Conservation (phyloP, 306 rosid genomes). For the Dalbergia oliveri region DNA sequence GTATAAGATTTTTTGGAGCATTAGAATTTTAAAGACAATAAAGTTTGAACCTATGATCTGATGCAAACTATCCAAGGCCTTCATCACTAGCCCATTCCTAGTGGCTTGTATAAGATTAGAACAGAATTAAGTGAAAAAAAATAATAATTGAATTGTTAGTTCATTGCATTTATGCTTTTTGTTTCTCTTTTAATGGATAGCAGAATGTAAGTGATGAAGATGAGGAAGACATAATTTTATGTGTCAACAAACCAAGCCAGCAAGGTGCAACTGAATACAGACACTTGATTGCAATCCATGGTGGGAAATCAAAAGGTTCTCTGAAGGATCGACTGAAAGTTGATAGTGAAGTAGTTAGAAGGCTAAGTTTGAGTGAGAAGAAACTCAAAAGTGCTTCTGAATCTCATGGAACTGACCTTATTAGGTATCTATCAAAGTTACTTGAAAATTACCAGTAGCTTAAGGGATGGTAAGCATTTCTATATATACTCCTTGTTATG, state of each 20-base stretch:
- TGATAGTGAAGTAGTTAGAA: slow-evolving; percentile 75
- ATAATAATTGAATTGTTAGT: slow-evolving; percentile 1
- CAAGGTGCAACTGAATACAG: slow-evolving; percentile 59
- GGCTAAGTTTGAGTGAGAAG: slow-evolving; percentile 86
- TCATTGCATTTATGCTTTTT: background rate
- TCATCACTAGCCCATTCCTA: too few species aligned
- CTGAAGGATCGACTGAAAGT: slow-evolving; percentile 62
- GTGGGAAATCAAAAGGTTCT: slow-evolving; percentile 78
- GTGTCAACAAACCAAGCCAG: slow-evolving; percentile 53
- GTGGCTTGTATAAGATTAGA: too few species aligned
- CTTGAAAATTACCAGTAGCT: background rate
- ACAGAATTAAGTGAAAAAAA: background rate
- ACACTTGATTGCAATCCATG: slow-evolving; percentile 77
- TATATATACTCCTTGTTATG: slow-evolving; percentile 27
- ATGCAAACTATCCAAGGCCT: too few species aligned
- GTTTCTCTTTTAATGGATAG: slow-evolving; percentile 29
- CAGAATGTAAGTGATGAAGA: slow-evolving; percentile 72
- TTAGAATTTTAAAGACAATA: too few species aligned
- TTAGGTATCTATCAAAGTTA: slow-evolving; percentile 61
- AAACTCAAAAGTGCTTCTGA: slow-evolving; percentile 71
- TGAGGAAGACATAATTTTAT: slow-evolving; percentile 46
- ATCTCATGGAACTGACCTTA: slow-evolving; percentile 70
- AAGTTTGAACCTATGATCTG: too few species aligned
- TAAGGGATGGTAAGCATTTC: slow-evolving; percentile 17
- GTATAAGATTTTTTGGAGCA: background rate